phyloP scores from a whole-genome alignment of 2,329 filamentous ascomycete genomes.

The Clarireedia sp. region DNA sequence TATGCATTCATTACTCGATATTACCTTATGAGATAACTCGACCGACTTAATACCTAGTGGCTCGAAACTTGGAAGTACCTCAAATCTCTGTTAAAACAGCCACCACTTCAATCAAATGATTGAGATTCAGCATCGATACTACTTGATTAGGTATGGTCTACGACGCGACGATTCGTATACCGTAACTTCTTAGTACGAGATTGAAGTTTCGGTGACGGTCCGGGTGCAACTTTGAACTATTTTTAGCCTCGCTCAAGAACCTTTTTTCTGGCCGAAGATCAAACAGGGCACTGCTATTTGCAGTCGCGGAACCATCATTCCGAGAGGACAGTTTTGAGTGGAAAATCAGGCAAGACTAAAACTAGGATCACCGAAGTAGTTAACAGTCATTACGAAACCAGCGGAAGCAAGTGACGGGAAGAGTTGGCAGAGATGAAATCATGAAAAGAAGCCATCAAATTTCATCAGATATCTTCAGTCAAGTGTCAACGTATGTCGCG shows the following conservation, averaged over 20 bases:
- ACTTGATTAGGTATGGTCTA: neutral
- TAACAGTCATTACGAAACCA: neutral
- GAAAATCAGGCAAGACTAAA: neutral
- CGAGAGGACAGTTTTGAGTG: neutral
- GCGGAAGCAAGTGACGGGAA: neutral
- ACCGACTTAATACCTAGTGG: neutral
- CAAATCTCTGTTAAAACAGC: constrained; percentile 4
- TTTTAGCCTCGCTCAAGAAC: neutral
- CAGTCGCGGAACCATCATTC: constrained; percentile 3
- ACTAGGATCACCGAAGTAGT: constrained; percentile 1
- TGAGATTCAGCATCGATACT: neutral
- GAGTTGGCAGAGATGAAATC: too few species aligned
- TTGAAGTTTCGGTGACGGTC: too few species aligned
- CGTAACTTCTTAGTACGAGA: neutral
- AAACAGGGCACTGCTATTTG: neutral
- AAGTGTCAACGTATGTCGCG: too few species aligned
- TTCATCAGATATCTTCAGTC: too few species aligned
- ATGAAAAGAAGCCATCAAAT: too few species aligned
- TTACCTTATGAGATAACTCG: neutral
- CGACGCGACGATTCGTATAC: neutral
- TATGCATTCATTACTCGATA: constrained; percentile 1
- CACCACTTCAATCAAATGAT: neutral
- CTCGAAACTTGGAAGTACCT: constrained; percentile 5
- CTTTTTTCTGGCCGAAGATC: constrained; percentile 1
- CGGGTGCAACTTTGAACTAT: neutral